Conservation (phyloP, 2,329 filamentous ascomycete species). For the Talaromyces verruculosus region DNA sequence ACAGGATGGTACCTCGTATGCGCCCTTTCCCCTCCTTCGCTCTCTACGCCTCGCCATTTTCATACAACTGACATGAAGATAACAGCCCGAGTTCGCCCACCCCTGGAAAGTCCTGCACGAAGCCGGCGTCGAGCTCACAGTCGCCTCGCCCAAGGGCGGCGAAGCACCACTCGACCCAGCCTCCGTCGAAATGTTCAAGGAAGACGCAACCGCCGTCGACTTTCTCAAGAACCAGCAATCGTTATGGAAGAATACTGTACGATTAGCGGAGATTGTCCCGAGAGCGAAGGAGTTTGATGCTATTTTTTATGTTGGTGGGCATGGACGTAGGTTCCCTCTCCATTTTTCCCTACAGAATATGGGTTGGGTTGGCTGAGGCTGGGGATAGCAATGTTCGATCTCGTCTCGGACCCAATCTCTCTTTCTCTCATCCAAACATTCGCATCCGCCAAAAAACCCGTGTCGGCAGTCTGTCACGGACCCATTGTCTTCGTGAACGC, state of each 20-base stretch:
- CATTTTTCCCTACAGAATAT: not conserved
- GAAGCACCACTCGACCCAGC: slow-evolving; percentile 60
- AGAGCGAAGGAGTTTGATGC: slow-evolving; percentile 63
- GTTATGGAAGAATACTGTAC: slow-evolving; percentile 64
- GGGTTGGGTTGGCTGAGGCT: no score
- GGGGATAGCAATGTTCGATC: slow-evolving; percentile 52
- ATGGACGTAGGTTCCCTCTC: slow-evolving; percentile 50
- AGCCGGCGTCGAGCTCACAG: slow-evolving; percentile 53
- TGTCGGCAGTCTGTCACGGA: slow-evolving; percentile 53
- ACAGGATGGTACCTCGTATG: slow-evolving; percentile 71
- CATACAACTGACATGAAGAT: not conserved
- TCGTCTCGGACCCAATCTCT: slow-evolving; percentile 43
- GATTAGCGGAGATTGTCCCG: slow-evolving; percentile 58
- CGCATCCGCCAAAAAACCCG: slow-evolving; percentile 49
- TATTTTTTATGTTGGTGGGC: slow-evolving; percentile 60
- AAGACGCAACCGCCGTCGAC: slow-evolving; percentile 52
- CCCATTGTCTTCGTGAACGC: slow-evolving; percentile 48
- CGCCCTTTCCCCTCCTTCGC: not conserved
- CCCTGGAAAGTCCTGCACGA: slow-evolving; percentile 60
- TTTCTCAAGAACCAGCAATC: slow-evolving; percentile 59
- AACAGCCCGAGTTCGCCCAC: slow-evolving; percentile 61
- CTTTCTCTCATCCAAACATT: slow-evolving; percentile 50
- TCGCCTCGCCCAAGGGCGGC: slow-evolving; percentile 64
- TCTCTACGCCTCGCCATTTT: no score
- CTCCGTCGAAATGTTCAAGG: slow-evolving; percentile 57